These are phyloP conservation scores for Saturnispora halmiae DNA, from an alignment of 805 yeast genomes.

Conservation along the genomic window DNA sequence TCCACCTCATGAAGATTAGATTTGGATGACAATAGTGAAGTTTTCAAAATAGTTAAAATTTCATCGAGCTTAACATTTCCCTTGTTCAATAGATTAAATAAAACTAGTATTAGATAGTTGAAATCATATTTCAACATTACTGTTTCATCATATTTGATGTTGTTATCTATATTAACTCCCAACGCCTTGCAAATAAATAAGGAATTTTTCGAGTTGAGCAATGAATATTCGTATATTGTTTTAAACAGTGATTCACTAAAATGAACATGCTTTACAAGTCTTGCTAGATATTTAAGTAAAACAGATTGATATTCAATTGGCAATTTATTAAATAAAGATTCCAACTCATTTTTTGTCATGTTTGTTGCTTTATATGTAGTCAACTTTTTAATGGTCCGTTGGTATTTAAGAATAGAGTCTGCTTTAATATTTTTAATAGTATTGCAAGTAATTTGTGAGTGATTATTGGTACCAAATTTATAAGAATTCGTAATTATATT, in stretches of 20 bases:
- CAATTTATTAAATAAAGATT: neutral
- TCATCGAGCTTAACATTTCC: neutral
- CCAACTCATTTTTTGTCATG: neutral
- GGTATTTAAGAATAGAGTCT: neutral
- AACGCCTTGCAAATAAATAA: neutral
- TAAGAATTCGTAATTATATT: neutral
- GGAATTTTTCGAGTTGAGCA: neutral
- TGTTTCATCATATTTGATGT: neutral
- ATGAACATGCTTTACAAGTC: neutral
- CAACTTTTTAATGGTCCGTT: neutral
- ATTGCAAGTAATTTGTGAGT: neutral
- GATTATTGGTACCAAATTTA: neutral
- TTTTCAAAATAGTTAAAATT: neutral
- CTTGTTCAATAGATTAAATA: conserved; percentile 1
- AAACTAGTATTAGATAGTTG: neutral
- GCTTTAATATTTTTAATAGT: neutral
- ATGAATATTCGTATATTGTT: neutral
- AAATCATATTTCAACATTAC: conserved; percentile 3
- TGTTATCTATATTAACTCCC: neutral
- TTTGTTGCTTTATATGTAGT: neutral
- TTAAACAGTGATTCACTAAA: neutral
- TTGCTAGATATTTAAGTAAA: neutral
- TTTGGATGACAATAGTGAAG: neutral
- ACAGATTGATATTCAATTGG: neutral
- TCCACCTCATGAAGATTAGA: neutral